Evolutionary conservation across 306 rosid genomes (phyloP), one percentile per base, ranked within the genome.

Genomic region (Comarum palustre): DNA sequence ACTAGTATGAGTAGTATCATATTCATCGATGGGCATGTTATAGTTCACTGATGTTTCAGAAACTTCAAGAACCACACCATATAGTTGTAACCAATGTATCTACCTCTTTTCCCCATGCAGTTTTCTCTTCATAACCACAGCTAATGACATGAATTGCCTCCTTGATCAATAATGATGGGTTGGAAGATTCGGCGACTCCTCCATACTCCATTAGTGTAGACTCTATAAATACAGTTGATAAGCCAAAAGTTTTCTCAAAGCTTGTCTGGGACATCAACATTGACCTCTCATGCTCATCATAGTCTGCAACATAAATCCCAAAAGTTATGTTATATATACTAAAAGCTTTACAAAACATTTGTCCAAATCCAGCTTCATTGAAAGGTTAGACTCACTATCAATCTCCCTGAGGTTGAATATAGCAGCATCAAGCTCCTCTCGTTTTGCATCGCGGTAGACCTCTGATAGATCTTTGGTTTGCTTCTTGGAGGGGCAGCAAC

Each of bases 41-140:
- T 59, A 31, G 13, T 59, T 59, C 41, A 58, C 1, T 59, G 11
- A 10, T 39, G 41, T 6, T 43, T 42, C 48, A n/a, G 11, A 19
- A 46, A 29, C 34, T 31, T 60, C 27, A 13, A 22, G 17, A 31
- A 14, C 10, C 41, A 52, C 17, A 47, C 36, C 15, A 24, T 22
- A 52, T 51, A 38, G 4, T 48, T 47, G 43, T 75, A 75, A 20
- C 55, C 68, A 67, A 82, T 58, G 27, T 27, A n/a, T 73, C 20
- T 63, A 94, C 99, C 90, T 94, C 99, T 88, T 89, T 91, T 84
- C 99, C 99, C 99, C 99, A 94, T 65, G 77, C 91, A 6, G 99
- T 94, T 82, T 94, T 94, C 87, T 94, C 97, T 84, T 94, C 99
- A 54, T 94, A 94, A 63, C 95, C 95, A 57, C 99, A 94, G 77